Evolutionary conservation across 1,139 yeast species (phyloP), one percentile per base, ranked within the genome.

Genomic region (Casaregolazyma lundiana): DNA sequence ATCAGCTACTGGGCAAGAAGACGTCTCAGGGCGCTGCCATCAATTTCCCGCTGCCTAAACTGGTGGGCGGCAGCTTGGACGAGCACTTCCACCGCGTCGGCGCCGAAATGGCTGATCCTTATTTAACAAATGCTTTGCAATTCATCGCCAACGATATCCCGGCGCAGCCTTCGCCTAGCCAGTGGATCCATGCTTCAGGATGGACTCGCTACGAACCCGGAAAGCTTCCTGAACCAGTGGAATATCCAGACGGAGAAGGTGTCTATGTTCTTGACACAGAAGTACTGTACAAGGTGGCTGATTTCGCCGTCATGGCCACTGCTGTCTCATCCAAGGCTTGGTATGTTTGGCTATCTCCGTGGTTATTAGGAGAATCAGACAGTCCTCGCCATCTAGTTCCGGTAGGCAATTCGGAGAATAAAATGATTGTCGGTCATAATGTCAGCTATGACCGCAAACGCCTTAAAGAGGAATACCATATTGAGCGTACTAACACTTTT

Each of bases 301-400:
- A 76, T 6, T 89, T 80, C 62, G 81, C 97, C 0, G 80, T 86
- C 0, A 62, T 94, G 65, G 96, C 96, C 1, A 79, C 88, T 0
- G 95, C 97, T 6, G 83, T 77, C 1, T 80, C 96, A 0, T 62
- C 73, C 0, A 69, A 75, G 16, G 96, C 97, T 0, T 89, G 97
- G 96, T 94, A 90, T 62, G 82, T 83, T 0, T 94, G 99, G 99
- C 81, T 88, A 1, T 88, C 96, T 0, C 98, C 98, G 0, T 80
- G 76, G 62, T 65, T 92, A 15, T 71, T 81, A 2, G 78, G 75
- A 1, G 81, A 76, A 53, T 73, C 81, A 38, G 74, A 69, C 1
- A 48, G 54, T 13, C 57, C 71, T 58, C 70, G 78, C 36, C 95
- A 89, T 57, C 67, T 94, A 47, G 80, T 92, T 1, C 97, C 97